These are phyloP conservation scores for Luzula sylvatica DNA, from an alignment of 176 grass and related monocot genomes.

Conservation along the genomic window DNA sequence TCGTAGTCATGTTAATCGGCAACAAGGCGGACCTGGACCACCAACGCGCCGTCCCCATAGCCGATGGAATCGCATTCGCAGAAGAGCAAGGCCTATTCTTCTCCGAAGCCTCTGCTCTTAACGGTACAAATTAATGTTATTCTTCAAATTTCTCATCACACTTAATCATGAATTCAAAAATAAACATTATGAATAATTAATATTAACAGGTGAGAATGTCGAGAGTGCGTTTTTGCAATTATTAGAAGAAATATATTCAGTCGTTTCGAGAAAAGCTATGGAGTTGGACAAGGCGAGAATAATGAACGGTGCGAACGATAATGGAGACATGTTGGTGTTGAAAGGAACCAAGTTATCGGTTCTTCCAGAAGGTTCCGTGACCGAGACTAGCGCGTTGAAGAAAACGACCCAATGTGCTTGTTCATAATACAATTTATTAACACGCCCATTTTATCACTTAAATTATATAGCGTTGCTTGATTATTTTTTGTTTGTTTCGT, in stretches of 20 bases:
- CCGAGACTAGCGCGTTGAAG: constrained; percentile 62
- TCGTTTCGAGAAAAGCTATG: constrained; percentile 41
- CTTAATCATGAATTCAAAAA: too few species aligned
- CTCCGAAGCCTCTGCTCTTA: constrained; percentile 75
- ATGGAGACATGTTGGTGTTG: constrained; percentile 27
- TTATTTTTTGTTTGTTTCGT: constrained; percentile 2
- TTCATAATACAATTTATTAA: constrained; percentile 16
- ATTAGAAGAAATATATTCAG: constrained; percentile 48
- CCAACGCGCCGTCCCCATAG: constrained; percentile 15
- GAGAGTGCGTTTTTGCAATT: constrained; percentile 53
- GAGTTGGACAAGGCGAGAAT: constrained; percentile 20
- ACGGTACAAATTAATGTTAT: constrained; percentile 25
- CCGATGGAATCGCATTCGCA: constrained; percentile 50
- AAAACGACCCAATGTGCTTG: constrained; percentile 48
- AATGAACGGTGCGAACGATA: background rate
- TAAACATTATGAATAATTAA: too few species aligned
- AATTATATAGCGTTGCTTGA: background rate
- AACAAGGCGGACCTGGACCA: constrained; percentile 69
- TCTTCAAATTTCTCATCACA: too few species aligned
- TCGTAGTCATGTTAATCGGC: constrained; percentile 66
- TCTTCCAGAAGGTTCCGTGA: constrained; percentile 44
- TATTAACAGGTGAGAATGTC: constrained; percentile 39
- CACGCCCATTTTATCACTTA: background rate
- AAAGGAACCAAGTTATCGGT: constrained; percentile 38
- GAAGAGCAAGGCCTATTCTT: constrained; percentile 91